Base-by-base conservation (phyloP, 768 basidiomycete genomes). In the Lactifluus hygrophoroides region DNA sequence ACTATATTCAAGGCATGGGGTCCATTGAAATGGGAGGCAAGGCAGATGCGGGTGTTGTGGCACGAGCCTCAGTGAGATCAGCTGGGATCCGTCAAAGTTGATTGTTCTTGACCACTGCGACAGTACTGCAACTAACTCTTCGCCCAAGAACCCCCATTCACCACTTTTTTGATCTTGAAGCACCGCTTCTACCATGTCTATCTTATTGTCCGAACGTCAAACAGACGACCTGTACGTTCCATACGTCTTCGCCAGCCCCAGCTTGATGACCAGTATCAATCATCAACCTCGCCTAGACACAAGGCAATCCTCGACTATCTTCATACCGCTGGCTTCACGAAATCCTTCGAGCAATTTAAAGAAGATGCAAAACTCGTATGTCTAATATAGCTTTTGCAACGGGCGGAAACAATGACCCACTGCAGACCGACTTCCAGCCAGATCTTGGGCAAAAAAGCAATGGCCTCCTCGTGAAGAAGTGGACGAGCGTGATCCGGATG, bases 251-350 rank as follows among this genome's bases (percentile, higher is more conserved):
- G 2, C 14, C 23, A 21, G 32, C 23, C 3, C 16, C 30, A 10
- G n/a, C 50, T 46, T 37, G 21, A 27, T 27, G 19, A 16, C 54
- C 59, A 28, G 23, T 60, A 17, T 51, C 19, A 28, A 40, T 50
- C n/a, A n/a, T n/a, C 48, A 28, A 50, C 43, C 8, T 38, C 35
- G 34, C 9, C 35, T 52, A 74, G 73, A 30, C 73, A 74, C 51
- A 72, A 70, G 60, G 67, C 73, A 46, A 73, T 74, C 17, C 65
- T 73, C 23, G 70, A 73, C 54, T 74, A 74, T 62, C 66, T 74
- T 21, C 58, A 66, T 25, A 66, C 28, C 16, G 65, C 67, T 30
- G 73, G 73, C 30, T 72, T 68, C 55, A 63, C 62, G 3, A 72
- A 72, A 59, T 69, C 73, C 8, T 71, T 64, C 52, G 69, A 70